Base-by-base conservation (phyloP, 169 alveolate genomes). In the Plasmodium adleri region DNA sequence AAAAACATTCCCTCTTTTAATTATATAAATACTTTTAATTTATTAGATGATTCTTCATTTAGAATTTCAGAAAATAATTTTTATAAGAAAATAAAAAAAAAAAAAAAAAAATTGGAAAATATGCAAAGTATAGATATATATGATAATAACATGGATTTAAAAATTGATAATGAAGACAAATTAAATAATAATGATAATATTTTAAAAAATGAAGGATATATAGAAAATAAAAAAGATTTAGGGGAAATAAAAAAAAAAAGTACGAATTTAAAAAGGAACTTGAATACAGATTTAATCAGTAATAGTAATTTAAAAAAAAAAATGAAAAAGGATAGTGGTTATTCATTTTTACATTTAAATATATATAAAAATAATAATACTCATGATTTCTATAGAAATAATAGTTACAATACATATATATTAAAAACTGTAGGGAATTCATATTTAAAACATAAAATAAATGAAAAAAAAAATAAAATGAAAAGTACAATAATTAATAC, bases 331-430 rank as follows among this genome's bases (percentile, higher is more conserved):
- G 22, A 56, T 22, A 47, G 56, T 15, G 85, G 59, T 45, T 58
- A 83, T 20, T 83, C 91, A n/a, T 54, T 83, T 32, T 47, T 83
- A 50, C 68, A 83, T 56, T 68, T 83, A 28, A 83, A 68, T 68
- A 54, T 70, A 52, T 83, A 68, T 39, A 83, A 83, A 83, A 83
- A 83, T 58, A 68, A 15, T 28, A 47, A 32, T 20, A 39, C 63
- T 24, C 7, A 39, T 39, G 91, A 83, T 17, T 54, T 68, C 17
- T 63, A 39, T 52, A 68, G 47, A 68, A 68, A 83, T 83, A 83
- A 83, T 63, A 68, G 74, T 63, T 83, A 83, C 26, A 83, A 83
- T 63, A 59, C 85, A 26, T 83, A 83, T 72, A 56, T 83, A 68
- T 68, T 83, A 62, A 67, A 83, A 22, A 83, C 47, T 15, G 72